Percentiles rank a stretch among this genome's conserved stretches.
phyloP scores from a whole-genome alignment of 2,329 filamentous ascomycete species.

The Arachnomyces sp. region DNA sequence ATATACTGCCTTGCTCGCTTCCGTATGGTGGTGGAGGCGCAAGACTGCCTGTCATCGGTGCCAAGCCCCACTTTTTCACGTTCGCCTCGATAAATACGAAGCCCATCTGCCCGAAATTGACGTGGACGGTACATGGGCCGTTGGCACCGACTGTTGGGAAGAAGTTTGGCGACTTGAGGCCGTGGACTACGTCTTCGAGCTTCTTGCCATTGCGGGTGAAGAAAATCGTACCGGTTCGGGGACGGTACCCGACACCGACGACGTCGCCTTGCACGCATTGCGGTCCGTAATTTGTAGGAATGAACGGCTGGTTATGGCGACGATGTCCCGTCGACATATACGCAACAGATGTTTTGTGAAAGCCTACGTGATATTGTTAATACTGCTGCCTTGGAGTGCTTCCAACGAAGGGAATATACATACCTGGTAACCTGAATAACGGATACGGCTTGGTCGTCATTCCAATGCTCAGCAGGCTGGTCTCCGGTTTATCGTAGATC shows the following conservation, averaged over 20 bases:
- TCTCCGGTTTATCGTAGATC: constrained; percentile 93
- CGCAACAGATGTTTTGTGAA: constrained; percentile 84
- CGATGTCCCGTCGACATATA: constrained; percentile 83
- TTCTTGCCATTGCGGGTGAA: constrained; percentile 98
- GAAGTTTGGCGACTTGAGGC: constrained; percentile 89
- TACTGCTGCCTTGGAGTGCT: background rate
- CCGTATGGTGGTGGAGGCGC: constrained; percentile 94
- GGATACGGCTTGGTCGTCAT: constrained; percentile 97
- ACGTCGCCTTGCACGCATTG: constrained; percentile 88
- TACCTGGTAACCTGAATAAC: constrained; percentile 86
- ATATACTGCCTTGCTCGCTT: constrained; percentile 90
- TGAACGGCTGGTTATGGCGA: constrained; percentile 88
- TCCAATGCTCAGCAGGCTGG: constrained; percentile 77
- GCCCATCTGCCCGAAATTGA: constrained; percentile 95
- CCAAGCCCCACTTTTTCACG: constrained; percentile 98
- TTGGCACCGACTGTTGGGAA: constrained; percentile 97
- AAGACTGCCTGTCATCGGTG: constrained; percentile 88
- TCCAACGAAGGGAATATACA: constrained; percentile 22
- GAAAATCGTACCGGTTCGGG: constrained; percentile 88
- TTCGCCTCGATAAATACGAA: constrained; percentile 99
- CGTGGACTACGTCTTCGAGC: constrained; percentile 86
- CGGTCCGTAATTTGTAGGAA: constrained; percentile 69
- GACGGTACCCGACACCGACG: constrained; percentile 88
- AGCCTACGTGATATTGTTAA: constrained; percentile 48
- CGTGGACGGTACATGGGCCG: constrained; percentile 83